Base-by-base conservation (phyloP, 495 filamentous ascomycete genomes). In the Xylaria nigripes region DNA sequence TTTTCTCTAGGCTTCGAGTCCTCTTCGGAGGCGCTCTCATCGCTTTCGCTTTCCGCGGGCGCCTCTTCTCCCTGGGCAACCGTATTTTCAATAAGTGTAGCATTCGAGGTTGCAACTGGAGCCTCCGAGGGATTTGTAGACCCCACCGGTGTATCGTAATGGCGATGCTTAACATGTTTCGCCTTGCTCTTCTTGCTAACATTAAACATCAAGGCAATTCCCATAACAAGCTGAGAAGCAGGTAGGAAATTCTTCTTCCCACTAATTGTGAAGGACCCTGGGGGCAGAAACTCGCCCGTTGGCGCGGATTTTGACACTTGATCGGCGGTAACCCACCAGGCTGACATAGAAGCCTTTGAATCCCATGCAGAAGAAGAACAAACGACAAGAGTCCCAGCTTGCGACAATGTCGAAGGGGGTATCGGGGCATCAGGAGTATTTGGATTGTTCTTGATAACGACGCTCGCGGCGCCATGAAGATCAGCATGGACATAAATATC, bases 401-500 rank as follows among this genome's bases (percentile, higher is more conserved):
- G 93, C 0, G 87, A 86, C 6, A 98, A 71, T 0, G 93, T 96
- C 7, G 87, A 89, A 5, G 93, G 93, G 9, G 93, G 85, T 47
- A 98, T 92, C 0, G 91, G 90, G 0, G 87, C 85, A 62, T 91
- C 84, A 2, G 86, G 77, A 15, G 78, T 86, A 22, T 75, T 79
- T 0, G 83, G 73, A 56, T 82, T 85, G 64, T 96, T 97, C 70
- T 92, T 92, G 56, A 97, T 81, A 50, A 97, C 78, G 22, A 95
- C 81, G 16, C 81, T 83, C 0, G 87, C 76, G 1, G 93, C 91
- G 32, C 90, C 93, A 45, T 89, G 78, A 3, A 96, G 67, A 68
- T 97, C 93, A 3, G 93, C 93, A 68, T 95, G 86, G 8, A 96
- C 82, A 64, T 92, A 96, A 3, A 94, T 72, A 65, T 98, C 93